Base-by-base conservation (phyloP, 495 filamentous ascomycete species). In the Aspergillus incahuasiensis region DNA sequence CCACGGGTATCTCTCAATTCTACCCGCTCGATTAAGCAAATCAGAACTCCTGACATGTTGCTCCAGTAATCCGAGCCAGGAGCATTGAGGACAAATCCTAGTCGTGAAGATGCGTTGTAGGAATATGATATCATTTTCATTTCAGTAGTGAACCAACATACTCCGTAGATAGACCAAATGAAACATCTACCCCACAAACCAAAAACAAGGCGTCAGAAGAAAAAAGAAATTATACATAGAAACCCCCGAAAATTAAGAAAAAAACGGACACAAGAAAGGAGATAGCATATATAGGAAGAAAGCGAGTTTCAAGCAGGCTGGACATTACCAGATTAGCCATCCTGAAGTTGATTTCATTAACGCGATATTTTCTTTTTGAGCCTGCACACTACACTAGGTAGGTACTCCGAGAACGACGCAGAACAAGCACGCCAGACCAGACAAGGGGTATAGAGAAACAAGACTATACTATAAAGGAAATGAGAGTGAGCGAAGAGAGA, bases 361-460 rank as follows among this genome's bases (percentile, higher is more conserved):
- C 4, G 46, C 15, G 15, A 35, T n/a, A n/a, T 4, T 28, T 39
- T 40, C 7, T 11, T 35, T 42, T 43, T n/a, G 13, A 52, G 3
- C 28, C 18, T 52, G 22, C 49, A 32, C 21, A 52, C 38, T 30
- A 41, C 38, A 52, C 38, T 30, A 41, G 41, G 19, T 30, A 41
- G 22, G 19, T 43, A 30, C 16, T 46, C 15, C 12, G 15, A 46
- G 43, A 19, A 50, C 32, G 30, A 20, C 20, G 38, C 15, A 52
- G 49, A 43, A 43, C 34, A 32, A 52, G 46, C 54, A 52, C 46
- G 48, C 47, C 43, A 52, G 51, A 57, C 44, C 43, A 52, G 51
- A 57, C 44, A 61, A 63, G 49, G 58, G 61, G 57, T 63, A 60
- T 63, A 63, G 52, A 28, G 32, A 59, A 56, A 52, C 16, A 57